phyloP scores from a whole-genome alignment of 2,329 filamentous ascomycete species.

The Trichoderma sp. region DNA sequence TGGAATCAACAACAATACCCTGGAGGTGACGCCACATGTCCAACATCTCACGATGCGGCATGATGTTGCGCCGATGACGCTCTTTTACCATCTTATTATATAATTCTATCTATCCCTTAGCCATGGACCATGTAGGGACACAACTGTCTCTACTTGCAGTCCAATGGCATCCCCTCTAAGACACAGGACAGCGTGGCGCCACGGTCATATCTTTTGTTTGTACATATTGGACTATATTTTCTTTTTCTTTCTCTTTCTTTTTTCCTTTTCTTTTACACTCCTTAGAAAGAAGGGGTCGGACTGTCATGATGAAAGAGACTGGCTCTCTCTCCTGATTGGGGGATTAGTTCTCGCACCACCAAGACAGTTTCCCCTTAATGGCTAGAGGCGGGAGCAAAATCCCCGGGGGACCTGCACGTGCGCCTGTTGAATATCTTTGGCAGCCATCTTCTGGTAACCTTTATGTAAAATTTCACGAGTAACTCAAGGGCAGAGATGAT shows the following conservation, averaged over 20 bases:
- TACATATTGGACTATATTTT: neutral
- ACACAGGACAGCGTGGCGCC: slow-evolving; percentile 23
- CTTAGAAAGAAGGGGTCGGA: neutral
- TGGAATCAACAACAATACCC: slow-evolving; percentile 8
- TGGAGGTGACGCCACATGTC: slow-evolving; percentile 12
- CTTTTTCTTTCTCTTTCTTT: neutral
- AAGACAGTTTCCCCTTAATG: neutral
- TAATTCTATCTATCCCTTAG: neutral
- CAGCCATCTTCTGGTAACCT: neutral
- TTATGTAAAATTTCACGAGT: neutral
- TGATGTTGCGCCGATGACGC: neutral
- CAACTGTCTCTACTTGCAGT: neutral
- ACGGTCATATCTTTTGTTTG: slow-evolving; percentile 19
- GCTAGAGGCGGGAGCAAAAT: neutral
- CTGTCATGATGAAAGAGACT: neutral
- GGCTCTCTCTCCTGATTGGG: neutral
- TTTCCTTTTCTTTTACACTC: neutral
- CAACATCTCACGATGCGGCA: neutral
- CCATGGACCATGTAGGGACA: neutral
- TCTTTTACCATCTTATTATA: neutral
- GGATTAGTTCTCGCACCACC: neutral
- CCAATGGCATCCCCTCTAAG: neutral
- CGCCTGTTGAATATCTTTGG: neutral
- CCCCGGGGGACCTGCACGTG: neutral
- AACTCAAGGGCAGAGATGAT: neutral